Conservation (phyloP, 352 stramenopile genomes). For the Salisapilia sapeloensis region DNA sequence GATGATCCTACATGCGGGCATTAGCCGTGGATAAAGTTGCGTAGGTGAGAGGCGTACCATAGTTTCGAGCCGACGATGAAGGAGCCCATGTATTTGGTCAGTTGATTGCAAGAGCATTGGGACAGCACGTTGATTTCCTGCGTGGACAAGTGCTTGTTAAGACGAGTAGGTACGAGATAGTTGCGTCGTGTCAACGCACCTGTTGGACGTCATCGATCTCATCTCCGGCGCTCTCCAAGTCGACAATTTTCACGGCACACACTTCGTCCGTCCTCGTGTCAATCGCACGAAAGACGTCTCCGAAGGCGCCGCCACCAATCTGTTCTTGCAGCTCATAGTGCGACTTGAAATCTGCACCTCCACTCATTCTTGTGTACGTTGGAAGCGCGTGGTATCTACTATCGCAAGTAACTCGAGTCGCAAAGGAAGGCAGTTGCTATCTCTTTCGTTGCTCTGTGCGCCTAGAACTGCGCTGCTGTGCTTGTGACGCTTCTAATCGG, state of each 20-base stretch:
- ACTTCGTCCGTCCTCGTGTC: constrained; percentile 52
- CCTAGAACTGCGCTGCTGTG: too few species aligned
- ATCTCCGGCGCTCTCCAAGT: constrained; percentile 65
- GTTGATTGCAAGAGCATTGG: constrained; percentile 76
- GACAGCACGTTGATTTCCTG: constrained; percentile 84
- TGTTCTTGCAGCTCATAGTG: constrained; percentile 71
- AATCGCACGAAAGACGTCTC: constrained; percentile 62
- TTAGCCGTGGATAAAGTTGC: background rate
- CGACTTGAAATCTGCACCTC: constrained; percentile 20
- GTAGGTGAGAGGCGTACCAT: constrained; percentile 30
- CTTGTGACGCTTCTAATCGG: too few species aligned
- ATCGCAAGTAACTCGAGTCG: too few species aligned
- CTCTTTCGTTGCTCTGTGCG: too few species aligned
- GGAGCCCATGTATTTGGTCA: constrained; percentile 80
- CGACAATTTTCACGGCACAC: constrained; percentile 73
- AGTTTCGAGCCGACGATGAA: constrained; percentile 74
- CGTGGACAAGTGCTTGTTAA: too few species aligned
- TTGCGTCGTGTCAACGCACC: constrained; percentile 7
- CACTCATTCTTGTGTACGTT: constrained; percentile 34
- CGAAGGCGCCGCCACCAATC: constrained; percentile 67
- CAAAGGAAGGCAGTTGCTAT: too few species aligned
- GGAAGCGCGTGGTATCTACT: too few species aligned
- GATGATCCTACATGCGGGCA: constrained; percentile 56
- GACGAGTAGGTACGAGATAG: background rate
- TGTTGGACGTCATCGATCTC: constrained; percentile 80